Percentiles rank a stretch among this genome's conserved stretches.
These are phyloP conservation scores for Trichoderma parareesei DNA, from an alignment of 495 filamentous ascomycete genomes.

Conservation along the genomic window DNA sequence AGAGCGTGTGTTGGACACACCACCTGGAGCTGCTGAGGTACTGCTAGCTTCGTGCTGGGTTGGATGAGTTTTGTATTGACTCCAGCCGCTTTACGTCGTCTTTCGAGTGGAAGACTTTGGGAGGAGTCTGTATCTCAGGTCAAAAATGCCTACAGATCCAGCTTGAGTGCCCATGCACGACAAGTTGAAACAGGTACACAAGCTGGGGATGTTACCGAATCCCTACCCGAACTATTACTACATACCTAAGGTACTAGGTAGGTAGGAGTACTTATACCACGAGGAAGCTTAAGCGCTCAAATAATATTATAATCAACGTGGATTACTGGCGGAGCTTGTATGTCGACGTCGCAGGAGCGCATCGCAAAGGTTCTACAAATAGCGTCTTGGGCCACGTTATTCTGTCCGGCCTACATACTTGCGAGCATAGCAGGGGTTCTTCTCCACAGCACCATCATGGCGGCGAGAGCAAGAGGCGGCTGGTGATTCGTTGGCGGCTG, in stretches of 20 bases:
- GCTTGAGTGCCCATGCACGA: too few species aligned
- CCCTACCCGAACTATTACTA: too few species aligned
- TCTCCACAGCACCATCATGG: constrained; percentile 5
- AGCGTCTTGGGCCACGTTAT: not conserved
- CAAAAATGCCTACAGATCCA: too few species aligned
- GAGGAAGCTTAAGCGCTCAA: too few species aligned
- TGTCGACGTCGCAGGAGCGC: not conserved
- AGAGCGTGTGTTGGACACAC: not conserved
- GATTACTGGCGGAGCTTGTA: not conserved
- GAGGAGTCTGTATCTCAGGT: too few species aligned
- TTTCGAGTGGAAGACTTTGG: too few species aligned
- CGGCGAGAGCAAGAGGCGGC: not conserved
- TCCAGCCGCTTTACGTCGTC: too few species aligned
- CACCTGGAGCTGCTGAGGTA: not conserved
- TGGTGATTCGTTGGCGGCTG: not conserved
- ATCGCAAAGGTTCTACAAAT: not conserved
- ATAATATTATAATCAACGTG: too few species aligned
- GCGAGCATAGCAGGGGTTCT: not conserved
- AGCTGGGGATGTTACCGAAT: too few species aligned
- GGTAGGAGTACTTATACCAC: too few species aligned
- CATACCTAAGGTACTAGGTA: too few species aligned
- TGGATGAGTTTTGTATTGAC: not conserved
- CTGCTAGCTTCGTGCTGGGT: not conserved
- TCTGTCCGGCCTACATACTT: not conserved
- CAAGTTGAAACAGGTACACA: too few species aligned